Conservation (phyloP, 805 yeast genomes). For the Yamadazyma phyllophila region DNA sequence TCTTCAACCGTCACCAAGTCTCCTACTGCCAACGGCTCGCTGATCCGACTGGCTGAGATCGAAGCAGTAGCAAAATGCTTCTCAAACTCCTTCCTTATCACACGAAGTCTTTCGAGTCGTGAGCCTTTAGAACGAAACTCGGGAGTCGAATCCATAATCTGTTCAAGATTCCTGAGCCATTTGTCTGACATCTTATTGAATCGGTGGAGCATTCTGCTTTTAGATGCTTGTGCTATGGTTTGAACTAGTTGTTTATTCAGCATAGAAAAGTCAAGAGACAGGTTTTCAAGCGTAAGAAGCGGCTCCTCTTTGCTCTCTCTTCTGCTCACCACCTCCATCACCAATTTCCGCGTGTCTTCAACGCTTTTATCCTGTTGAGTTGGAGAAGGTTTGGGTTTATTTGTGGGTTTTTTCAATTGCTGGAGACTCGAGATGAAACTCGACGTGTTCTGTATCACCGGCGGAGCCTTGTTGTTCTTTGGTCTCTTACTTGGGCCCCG, state of each 20-base stretch:
- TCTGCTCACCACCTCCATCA: not conserved
- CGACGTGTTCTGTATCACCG: not conserved
- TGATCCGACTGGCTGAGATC: slow-evolving; percentile 16
- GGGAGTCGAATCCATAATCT: slow-evolving; percentile 3
- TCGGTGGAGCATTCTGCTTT: slow-evolving; percentile 20
- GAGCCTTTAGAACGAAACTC: not conserved
- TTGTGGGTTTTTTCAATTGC: not conserved
- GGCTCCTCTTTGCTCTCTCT: not conserved
- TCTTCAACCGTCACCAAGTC: slow-evolving; percentile 58
- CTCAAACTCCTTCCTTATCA: slow-evolving; percentile 1
- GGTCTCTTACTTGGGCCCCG: too few relatives aligned
- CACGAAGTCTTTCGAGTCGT: not conserved
- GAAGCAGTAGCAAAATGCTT: slow-evolving; percentile 15
- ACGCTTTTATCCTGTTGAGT: not conserved
- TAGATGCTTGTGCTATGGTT: slow-evolving; percentile 17
- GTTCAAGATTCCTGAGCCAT: slow-evolving; percentile 19
- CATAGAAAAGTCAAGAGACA: slow-evolving; percentile 18
- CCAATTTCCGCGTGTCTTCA: slow-evolving; percentile 1
- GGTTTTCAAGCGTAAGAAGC: slow-evolving; percentile 23
- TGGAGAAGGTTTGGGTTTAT: not conserved
- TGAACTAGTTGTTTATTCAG: slow-evolving; percentile 19
- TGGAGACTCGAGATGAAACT: not conserved
- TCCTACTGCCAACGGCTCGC: slow-evolving; percentile 45
- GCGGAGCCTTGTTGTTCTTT: too few relatives aligned
- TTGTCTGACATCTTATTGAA: slow-evolving; percentile 15